These are phyloP conservation scores for Colletotrichum spaethianum DNA, from an alignment of 2,329 filamentous ascomycete genomes.

Conservation along the genomic window DNA sequence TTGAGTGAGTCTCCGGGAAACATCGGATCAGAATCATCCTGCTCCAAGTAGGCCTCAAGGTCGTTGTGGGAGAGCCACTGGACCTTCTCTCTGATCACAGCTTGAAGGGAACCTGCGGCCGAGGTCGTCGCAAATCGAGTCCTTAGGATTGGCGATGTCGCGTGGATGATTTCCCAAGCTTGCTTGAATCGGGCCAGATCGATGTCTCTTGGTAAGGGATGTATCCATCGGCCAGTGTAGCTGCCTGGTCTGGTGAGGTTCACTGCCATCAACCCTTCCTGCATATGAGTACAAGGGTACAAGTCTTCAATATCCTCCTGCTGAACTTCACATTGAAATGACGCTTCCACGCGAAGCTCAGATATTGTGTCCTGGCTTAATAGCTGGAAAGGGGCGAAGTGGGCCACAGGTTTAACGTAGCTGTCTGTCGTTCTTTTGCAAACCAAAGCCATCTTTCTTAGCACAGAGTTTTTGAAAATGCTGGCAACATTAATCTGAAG, in stretches of 20 bases:
- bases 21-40: slow-evolving; percentile 40
- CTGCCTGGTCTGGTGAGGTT: slow-evolving; percentile 43
- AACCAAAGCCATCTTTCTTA: slow-evolving; percentile 23
- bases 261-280: slow-evolving; percentile 45
- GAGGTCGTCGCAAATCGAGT: slow-evolving; percentile 42
- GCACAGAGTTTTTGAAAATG: slow-evolving; percentile 31
- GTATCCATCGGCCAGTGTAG: slow-evolving; percentile 41
- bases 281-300: slow-evolving; percentile 45
- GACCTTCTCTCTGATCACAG: slow-evolving; percentile 46
- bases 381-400: slow-evolving; percentile 5
- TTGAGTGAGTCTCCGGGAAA: slow-evolving; percentile 43
- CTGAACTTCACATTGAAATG: slow-evolving; percentile 18
- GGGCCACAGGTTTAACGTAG: fast-evolving
- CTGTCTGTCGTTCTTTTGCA: not conserved
- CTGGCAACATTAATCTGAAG: slow-evolving; percentile 29
- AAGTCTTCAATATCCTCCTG: slow-evolving; percentile 39
- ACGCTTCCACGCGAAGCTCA: slow-evolving; percentile 12
- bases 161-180: slow-evolving; percentile 42
- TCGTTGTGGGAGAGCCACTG: slow-evolving; percentile 19
- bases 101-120: slow-evolving; percentile 63
- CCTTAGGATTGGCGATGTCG: slow-evolving; percentile 41
- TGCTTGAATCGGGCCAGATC: slow-evolving; percentile 39
- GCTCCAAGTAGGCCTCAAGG: slow-evolving; percentile 26
- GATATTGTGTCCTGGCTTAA: not conserved
- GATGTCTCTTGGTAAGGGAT: slow-evolving; percentile 26